These are phyloP conservation scores for Acanthamoeba rhysodes DNA, from an alignment of 208 protist genomes.

Conservation along the genomic window DNA sequence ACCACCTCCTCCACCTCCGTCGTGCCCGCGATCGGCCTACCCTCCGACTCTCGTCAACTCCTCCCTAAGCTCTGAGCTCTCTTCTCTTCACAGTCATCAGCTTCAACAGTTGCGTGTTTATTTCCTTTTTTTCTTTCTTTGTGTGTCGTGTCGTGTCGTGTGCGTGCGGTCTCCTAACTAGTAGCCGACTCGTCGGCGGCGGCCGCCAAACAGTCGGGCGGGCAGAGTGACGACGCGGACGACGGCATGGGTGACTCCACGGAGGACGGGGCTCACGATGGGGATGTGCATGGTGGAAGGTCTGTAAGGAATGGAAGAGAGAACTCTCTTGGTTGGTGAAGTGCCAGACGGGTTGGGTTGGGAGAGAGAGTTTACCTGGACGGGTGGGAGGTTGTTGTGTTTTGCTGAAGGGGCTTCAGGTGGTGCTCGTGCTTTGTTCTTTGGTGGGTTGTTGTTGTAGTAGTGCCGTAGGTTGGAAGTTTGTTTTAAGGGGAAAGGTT, in stretches of 20 bases:
- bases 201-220: slow-evolving; percentile 14
- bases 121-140: background rate
- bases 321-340: no score
- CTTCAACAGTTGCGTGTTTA: no score
- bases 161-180: background rate
- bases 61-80: slow-evolving; percentile 20
- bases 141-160: no score
- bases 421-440: background rate
- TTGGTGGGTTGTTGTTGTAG: background rate
- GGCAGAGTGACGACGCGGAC: slow-evolving; percentile 1
- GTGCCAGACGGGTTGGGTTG: background rate
- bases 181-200: background rate
- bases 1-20: background rate
- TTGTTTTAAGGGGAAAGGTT: no score
- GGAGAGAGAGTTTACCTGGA: background rate
- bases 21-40: background rate
- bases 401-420: no score
- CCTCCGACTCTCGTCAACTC: background rate
- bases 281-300: slow-evolving; percentile 24
- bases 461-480: no score
- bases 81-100: background rate
- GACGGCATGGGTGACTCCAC: background rate
- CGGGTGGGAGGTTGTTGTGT: background rate
- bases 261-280: slow-evolving; percentile 31
- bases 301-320: no score